These are phyloP conservation scores for Cryptococcus wingfieldii DNA, from an alignment of 1,284 basidiomycete genomes.

Conservation along the genomic window DNA sequence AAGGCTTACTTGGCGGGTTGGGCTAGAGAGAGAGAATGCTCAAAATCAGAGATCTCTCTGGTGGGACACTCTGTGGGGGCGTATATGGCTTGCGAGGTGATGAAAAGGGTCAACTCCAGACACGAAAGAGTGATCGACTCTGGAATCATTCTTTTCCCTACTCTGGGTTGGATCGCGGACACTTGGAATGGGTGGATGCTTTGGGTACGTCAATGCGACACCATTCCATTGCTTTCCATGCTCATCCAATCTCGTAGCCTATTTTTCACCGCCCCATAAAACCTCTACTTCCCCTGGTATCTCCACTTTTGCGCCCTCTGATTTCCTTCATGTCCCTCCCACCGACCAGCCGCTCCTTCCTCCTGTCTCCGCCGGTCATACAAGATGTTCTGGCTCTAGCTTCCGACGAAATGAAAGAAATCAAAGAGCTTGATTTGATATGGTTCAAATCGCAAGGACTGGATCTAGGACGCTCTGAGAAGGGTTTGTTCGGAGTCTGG, in stretches of 20 bases:
- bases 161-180: conserved; percentile 42
- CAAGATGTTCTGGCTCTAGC: conserved; percentile 38
- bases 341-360: conserved; percentile 30
- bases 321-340: conserved; percentile 29
- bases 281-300: conserved; percentile 25
- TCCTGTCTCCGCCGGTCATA: conserved; percentile 36
- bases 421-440: conserved; percentile 37
- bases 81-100: conserved; percentile 39
- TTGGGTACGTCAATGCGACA: conserved; percentile 27
- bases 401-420: conserved; percentile 41
- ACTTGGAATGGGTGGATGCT: conserved; percentile 39
- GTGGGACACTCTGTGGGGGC: conserved; percentile 47
- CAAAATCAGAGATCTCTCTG: conserved; percentile 26
- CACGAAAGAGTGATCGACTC: conserved; percentile 12
- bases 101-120: conserved; percentile 22
- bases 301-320: conserved; percentile 30
- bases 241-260: conserved; percentile 22
- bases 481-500: conserved; percentile 36
- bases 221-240: not conserved
- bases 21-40: conserved; percentile 11
- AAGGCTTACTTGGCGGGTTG: conserved; percentile 24
- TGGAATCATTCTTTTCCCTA: conserved; percentile 39
- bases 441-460: conserved; percentile 28
- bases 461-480: not conserved
- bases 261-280: conserved; percentile 39